A percentile compares a stretch with the other conserved stretches of the same genome.
Evolutionary conservation across 331 rosid species (phyloP).

Genomic region (Quercus tomentella): DNA sequence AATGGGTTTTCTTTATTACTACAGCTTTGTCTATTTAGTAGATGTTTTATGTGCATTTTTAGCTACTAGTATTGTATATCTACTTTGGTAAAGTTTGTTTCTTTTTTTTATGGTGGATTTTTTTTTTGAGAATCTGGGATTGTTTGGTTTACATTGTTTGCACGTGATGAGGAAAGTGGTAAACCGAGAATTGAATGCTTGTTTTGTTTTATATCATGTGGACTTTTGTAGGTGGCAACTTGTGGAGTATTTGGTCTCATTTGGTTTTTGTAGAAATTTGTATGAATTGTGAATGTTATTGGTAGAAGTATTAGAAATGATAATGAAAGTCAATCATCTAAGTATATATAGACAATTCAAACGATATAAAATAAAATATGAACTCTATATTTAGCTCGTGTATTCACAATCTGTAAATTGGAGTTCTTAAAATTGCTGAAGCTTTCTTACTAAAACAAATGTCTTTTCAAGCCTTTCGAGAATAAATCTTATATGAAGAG

Average conservation of each 20-base stretch:
- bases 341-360: neutral
- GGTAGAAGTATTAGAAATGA: neutral
- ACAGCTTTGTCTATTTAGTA: neutral
- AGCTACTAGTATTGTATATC: neutral
- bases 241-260: neutral
- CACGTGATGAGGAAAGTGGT: neutral
- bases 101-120: neutral
- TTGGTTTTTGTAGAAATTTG: neutral
- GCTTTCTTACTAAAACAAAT: neutral
- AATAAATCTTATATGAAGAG: neutral
- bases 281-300: neutral
- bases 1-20: conserved; percentile 20
- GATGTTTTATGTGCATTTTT: neutral
- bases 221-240: neutral
- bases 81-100: too few species aligned
- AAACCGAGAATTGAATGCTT: neutral
- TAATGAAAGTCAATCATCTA: neutral
- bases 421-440: neutral
- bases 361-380: neutral
- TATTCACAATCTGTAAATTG: neutral
- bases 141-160: neutral
- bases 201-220: neutral
- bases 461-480: neutral
- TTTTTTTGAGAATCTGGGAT: neutral
- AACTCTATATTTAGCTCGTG: neutral